A percentile compares a stretch with the other conserved stretches of the same genome.
Evolutionary conservation across 129 eudicot genomes (phyloP).

Genomic region (Tagetes patula): DNA sequence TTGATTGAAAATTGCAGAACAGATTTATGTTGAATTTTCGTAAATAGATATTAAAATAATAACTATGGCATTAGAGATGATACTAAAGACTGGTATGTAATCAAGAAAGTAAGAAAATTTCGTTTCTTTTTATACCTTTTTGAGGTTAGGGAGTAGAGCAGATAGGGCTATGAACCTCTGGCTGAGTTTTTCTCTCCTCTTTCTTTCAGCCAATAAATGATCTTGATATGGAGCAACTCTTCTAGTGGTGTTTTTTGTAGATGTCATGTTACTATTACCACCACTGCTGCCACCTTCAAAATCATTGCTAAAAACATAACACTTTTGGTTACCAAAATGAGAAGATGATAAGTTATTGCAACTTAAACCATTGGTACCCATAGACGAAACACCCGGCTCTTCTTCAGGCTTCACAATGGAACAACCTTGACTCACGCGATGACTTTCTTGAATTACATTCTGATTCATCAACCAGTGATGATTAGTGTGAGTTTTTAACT

Average conservation of each 20-base stretch:
- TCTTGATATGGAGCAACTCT: slow-evolving; percentile 37
- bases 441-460: slow-evolving; percentile 16
- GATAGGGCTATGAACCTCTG: slow-evolving; percentile 58
- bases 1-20: background rate
- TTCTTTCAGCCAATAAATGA: slow-evolving; percentile 58
- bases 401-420: slow-evolving; percentile 47
- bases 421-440: background rate
- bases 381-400: slow-evolving; percentile 37
- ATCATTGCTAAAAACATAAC: background rate
- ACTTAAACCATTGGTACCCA: slow-evolving; percentile 14
- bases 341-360: slow-evolving; percentile 5
- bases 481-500: slow-evolving; percentile 37
- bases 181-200: slow-evolving; percentile 53
- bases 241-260: slow-evolving; percentile 9
- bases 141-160: slow-evolving; percentile 61
- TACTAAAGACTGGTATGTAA: background rate
- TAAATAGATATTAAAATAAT: background rate
- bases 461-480: slow-evolving; percentile 35
- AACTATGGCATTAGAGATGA: background rate
- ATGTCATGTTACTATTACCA: slow-evolving; percentile 3
- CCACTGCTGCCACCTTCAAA: slow-evolving; percentile 12
- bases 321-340: slow-evolving; percentile 12
- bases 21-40: background rate
- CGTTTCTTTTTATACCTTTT: slow-evolving; percentile 46
- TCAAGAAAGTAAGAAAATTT: background rate